A percentile compares a stretch with the other conserved stretches of the same genome.
Conservation (phyloP, 306 rosid species). For the Begonia loranthoides region DNA sequence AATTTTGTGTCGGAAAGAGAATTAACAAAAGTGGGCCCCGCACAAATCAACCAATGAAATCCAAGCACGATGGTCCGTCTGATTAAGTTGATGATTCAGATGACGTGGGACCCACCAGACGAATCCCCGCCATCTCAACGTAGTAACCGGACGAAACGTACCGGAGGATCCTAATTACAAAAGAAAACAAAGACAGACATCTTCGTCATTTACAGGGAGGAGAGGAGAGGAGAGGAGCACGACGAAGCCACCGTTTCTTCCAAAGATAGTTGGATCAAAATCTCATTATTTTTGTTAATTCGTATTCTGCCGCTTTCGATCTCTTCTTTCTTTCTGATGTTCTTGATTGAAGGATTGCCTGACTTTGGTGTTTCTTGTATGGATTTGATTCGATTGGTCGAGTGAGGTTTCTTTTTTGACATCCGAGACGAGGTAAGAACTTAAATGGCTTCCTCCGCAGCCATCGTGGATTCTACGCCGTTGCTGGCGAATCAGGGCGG, state of each 20-base stretch:
- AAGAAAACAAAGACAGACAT: not conserved
- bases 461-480: constrained; percentile 64
- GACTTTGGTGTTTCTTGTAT: not conserved
- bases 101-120: too few relatives aligned
- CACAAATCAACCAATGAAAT: too few relatives aligned
- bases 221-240: not conserved
- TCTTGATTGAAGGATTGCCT: not conserved
- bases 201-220: not conserved
- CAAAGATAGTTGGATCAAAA: not conserved
- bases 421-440: not conserved
- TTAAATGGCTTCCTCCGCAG: constrained; percentile 63
- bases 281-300: not conserved
- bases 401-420: constrained; percentile 6
- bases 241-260: not conserved
- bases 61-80: too few relatives aligned
- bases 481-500: constrained; percentile 33
- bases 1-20: too few relatives aligned
- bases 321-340: not conserved
- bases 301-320: not conserved
- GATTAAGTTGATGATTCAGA: too few relatives aligned
- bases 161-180: constrained; percentile 1
- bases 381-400: constrained; percentile 6
- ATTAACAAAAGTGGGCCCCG: too few relatives aligned
- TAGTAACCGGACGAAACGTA: constrained; percentile 5
- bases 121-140: too few relatives aligned